These are phyloP conservation scores for Phytopythium sindhum DNA, from an alignment of 352 stramenopile species.

Conservation along the genomic window DNA sequence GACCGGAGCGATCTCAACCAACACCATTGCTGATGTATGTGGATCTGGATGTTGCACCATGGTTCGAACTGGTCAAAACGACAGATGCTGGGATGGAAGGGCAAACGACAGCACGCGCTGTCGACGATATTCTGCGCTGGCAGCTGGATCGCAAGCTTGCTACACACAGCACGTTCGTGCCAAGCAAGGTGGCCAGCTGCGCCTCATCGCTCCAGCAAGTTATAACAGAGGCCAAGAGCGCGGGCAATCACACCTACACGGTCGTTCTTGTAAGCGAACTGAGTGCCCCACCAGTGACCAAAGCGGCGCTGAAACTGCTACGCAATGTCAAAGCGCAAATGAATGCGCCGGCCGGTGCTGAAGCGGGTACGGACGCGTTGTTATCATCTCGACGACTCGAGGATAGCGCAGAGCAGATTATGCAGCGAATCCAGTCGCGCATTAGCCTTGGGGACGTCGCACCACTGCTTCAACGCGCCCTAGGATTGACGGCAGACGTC, in stretches of 20 bases:
- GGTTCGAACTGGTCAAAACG: conserved; percentile 47
- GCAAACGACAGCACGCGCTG: background rate
- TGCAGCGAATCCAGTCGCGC: conserved; percentile 16
- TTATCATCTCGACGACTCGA: background rate
- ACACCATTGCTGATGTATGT: conserved; percentile 41
- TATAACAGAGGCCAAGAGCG: conserved; percentile 6
- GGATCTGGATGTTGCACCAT: conserved; percentile 67
- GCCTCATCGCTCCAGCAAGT: conserved; percentile 24
- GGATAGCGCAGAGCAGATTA: background rate
- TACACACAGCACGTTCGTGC: conserved; percentile 40
- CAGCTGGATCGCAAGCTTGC: conserved; percentile 40
- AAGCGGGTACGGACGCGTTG: background rate
- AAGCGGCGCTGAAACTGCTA: conserved; percentile 34
- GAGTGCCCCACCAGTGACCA: conserved; percentile 47
- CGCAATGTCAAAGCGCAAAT: background rate
- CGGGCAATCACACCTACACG: conserved; percentile 10
- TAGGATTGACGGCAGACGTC: conserved; percentile 15
- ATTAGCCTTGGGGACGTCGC: conserved; percentile 32
- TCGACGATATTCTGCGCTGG: conserved; percentile 28
- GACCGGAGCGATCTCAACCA: background rate
- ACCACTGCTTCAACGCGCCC: conserved; percentile 32
- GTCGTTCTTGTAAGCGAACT: conserved; percentile 54
- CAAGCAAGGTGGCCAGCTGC: conserved; percentile 25
- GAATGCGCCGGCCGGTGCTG: background rate
- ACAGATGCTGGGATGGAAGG: background rate